Conservation (phyloP, 2,329 filamentous ascomycete genomes). For the Furcasterigmium sp. region DNA sequence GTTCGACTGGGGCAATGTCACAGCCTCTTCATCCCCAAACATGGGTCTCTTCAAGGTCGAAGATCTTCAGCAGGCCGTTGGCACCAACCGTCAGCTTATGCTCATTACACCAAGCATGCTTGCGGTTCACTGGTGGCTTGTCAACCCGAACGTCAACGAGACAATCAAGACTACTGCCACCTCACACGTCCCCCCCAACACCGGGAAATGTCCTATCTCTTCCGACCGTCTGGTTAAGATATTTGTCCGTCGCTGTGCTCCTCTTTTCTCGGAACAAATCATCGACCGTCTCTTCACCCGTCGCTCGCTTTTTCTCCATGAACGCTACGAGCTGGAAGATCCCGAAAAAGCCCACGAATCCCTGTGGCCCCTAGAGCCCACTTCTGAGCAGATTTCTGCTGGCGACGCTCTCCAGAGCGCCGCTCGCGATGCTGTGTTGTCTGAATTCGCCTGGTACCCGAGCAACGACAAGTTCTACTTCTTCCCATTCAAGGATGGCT, state of each 20-base stretch:
- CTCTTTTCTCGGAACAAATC: neutral
- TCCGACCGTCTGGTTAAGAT: neutral
- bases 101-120: neutral
- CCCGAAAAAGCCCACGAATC: neutral
- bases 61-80: neutral
- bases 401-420: neutral
- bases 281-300: neutral
- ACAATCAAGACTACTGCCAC: neutral
- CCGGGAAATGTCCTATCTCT: neutral
- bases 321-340: neutral
- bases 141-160: neutral
- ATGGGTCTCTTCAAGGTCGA: neutral
- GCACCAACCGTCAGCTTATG: neutral
- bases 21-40: too few relatives aligned
- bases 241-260: neutral
- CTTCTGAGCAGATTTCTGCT: neutral
- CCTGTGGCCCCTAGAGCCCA: neutral
- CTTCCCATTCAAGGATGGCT: neutral
- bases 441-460: neutral
- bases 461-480: neutral
- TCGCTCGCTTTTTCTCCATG: neutral
- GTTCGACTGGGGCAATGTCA: too few relatives aligned
- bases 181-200: neutral
- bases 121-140: neutral
- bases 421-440: neutral